Base-by-base conservation (phyloP, 192 early-diverging fungal genomes). In the Backusella westeae region DNA sequence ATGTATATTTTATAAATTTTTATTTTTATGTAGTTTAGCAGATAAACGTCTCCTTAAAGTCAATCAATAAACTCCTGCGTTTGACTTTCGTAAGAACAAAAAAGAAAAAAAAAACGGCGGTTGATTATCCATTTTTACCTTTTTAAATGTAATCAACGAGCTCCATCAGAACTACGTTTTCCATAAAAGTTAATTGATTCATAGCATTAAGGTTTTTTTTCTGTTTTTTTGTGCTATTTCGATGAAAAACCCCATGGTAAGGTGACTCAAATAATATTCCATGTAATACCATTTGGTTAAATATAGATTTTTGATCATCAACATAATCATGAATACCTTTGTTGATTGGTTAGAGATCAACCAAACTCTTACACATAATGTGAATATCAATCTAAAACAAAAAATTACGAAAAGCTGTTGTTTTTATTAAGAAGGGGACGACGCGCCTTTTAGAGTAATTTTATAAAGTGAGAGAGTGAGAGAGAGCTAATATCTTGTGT, bases 241-340 rank as follows among this genome's bases (percentile, higher is more conserved):
- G 17, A 53, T 53, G 52, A 21, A 53, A 53, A 53, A 2, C 46
- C 46, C 46, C 46, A 52, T 52, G 46, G 17, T 52, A 52, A 19
- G 46, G 19, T 52, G 46, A 52, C 46, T 52, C 46, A 52, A 52
- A 52, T 52, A n/a, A 1, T 52, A 19, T 52, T 39, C 9, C 38
- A 52, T 52, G 46, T 52, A 15, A 52, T 53, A 53, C 49, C 49
- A 53, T 53, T 53, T 53, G 8, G 15, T 53, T 56, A 56, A 56
- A 56, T 56, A 56, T 56, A 56, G 53, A 56, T 56, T 56, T 56
- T 56, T 56, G 42, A 56, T 21, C 52, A 56, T 56, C 52, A 56
- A 9, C 8, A 56, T n/a, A 56, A 56, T n/a, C n/a, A 53, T 19
- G 5, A n/a, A 17, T 53, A n/a, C 8, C 23, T 21, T 56, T 56